Evolutionary conservation across 768 basidiomycete species (phyloP).

Genomic region (Coprinopsis strossmayeri): DNA sequence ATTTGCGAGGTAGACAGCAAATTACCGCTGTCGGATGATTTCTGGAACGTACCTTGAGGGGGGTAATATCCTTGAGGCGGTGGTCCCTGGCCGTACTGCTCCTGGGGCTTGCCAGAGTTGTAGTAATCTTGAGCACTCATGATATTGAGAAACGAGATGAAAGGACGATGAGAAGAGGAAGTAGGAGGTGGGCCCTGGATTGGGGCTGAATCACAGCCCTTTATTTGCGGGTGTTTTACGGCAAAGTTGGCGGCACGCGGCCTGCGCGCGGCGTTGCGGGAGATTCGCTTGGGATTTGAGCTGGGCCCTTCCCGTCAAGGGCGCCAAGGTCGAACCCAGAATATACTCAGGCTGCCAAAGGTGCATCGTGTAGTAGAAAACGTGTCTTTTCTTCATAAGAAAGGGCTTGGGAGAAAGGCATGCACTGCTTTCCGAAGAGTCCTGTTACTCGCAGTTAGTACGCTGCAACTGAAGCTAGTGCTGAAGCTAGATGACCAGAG

Average conservation of each 20-base stretch:
- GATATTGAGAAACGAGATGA: constrained; percentile 11
- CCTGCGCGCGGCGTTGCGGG: not conserved
- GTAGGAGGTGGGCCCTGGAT: constrained; percentile 9
- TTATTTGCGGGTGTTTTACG: constrained; percentile 28
- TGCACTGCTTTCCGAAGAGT: too few relatives aligned
- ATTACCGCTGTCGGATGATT: not conserved
- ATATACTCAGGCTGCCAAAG: too few relatives aligned
- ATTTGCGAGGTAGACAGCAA: not conserved
- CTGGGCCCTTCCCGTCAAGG: not conserved
- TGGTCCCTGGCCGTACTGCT: constrained; percentile 17
- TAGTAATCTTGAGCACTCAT: constrained; percentile 82
- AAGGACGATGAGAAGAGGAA: constrained; percentile 13
- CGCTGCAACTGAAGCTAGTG: too few relatives aligned
- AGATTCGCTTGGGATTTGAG: too few relatives aligned
- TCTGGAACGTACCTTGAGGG: constrained; percentile 15
- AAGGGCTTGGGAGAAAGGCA: too few relatives aligned
- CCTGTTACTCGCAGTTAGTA: too few relatives aligned
- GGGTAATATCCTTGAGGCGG: constrained; percentile 36
- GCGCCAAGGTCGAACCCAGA: too few relatives aligned
- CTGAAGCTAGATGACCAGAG: too few relatives aligned
- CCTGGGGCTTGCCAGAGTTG: constrained; percentile 40
- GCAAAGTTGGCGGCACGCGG: constrained; percentile 13
- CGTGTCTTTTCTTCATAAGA: too few relatives aligned
- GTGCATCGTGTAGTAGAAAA: too few relatives aligned
- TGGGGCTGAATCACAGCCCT: constrained; percentile 10